phyloP scores from a whole-genome alignment of 2,329 filamentous ascomycete genomes.

The Cryphonectria japonica region DNA sequence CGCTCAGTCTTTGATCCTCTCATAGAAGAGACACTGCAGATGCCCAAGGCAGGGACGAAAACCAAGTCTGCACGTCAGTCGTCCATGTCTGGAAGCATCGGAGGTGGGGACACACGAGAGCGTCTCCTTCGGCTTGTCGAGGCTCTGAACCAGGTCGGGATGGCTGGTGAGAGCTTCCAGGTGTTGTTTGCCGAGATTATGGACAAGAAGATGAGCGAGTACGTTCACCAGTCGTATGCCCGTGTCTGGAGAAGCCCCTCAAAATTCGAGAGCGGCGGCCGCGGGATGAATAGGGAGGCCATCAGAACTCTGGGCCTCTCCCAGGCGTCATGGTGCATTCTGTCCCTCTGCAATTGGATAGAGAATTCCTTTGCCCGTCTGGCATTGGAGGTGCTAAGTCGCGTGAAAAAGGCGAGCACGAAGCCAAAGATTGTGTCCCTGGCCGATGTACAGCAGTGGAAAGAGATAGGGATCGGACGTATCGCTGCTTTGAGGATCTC shows the following conservation, averaged over 20 bases:
- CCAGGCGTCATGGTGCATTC: constrained; percentile 58
- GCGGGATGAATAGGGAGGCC: constrained; percentile 27
- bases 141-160: constrained; percentile 65
- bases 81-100: not conserved
- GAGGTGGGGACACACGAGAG: constrained; percentile 46
- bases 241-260: constrained; percentile 60
- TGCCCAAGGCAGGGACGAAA: constrained; percentile 30
- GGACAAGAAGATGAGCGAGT: constrained; percentile 66
- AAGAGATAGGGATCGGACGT: constrained; percentile 69
- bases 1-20: constrained; percentile 57
- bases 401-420: constrained; percentile 43
- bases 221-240: constrained; percentile 64
- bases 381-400: constrained; percentile 62
- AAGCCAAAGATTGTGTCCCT: constrained; percentile 48
- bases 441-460: constrained; percentile 68
- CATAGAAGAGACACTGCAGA: constrained; percentile 53
- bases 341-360: constrained; percentile 68
- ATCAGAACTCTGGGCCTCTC: constrained; percentile 36
- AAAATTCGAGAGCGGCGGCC: constrained; percentile 28
- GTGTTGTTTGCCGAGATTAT: constrained; percentile 73
- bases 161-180: constrained; percentile 71
- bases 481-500: constrained; percentile 71
- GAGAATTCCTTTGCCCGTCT: constrained; percentile 68
- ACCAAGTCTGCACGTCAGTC: not conserved
- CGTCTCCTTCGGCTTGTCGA: constrained; percentile 61